Percentiles rank a stretch among this genome's conserved stretches.
Evolutionary conservation across 768 basidiomycete species (phyloP).

Genomic region (Tulasnella sp.): DNA sequence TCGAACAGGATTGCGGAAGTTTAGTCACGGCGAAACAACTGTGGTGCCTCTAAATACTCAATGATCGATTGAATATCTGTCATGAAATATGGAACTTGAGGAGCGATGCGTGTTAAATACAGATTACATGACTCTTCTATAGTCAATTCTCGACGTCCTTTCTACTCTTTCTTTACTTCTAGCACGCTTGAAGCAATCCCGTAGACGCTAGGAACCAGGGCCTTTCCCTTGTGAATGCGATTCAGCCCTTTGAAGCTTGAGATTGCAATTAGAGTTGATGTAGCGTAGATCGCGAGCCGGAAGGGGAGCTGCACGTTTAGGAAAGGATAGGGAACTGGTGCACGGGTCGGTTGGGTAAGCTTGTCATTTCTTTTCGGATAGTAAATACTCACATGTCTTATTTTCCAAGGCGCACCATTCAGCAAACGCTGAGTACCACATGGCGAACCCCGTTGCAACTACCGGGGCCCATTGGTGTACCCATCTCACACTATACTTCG

Average conservation of each 20-base stretch:
- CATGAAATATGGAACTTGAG: background rate
- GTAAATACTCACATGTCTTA: constrained; percentile 46
- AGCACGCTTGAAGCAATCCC: background rate
- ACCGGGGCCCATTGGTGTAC: constrained; percentile 32
- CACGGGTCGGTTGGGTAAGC: background rate
- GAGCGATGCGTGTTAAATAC: background rate
- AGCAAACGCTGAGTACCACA: constrained; percentile 55
- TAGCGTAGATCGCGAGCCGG: constrained; percentile 54
- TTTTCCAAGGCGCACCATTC: constrained; percentile 61
- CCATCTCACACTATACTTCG: constrained; percentile 39
- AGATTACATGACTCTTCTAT: background rate
- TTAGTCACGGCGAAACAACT: constrained; percentile 50
- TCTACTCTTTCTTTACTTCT: background rate
- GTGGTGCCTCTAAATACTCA: constrained; percentile 34
- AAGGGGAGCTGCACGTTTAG: constrained; percentile 49
- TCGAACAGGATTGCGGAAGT: constrained; percentile 44
- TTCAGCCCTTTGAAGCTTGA: constrained; percentile 55
- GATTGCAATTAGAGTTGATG: constrained; percentile 45
- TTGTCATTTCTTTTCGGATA: background rate
- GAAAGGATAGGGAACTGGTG: constrained; percentile 75
- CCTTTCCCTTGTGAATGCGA: constrained; percentile 36
- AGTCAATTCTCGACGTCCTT: background rate
- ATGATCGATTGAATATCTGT: background rate
- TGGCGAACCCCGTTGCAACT: constrained; percentile 30
- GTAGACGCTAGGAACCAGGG: constrained; percentile 2